Percentiles rank a stretch among this genome's conserved stretches.
Conservation (phyloP, 1,284 basidiomycete genomes). For the Ceratobasidium sp. region DNA sequence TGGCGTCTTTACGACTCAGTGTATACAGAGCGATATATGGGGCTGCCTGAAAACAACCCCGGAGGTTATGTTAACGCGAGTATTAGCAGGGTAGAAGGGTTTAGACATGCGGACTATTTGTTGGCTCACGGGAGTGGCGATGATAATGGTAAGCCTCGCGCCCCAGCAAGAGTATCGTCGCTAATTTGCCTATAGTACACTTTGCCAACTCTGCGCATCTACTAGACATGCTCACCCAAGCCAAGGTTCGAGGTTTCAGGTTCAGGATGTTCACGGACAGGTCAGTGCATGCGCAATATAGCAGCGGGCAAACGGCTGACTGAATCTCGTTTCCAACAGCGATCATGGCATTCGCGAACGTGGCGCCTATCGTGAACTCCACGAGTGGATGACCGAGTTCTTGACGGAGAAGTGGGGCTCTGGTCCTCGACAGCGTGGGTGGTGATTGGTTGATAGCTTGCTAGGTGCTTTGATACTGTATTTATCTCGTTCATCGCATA, state of each 20-base stretch:
- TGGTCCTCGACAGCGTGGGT: slow-evolving; percentile 25
- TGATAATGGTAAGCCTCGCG: slow-evolving; percentile 67
- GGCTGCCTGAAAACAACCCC: slow-evolving; percentile 75
- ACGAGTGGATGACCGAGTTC: slow-evolving; percentile 85
- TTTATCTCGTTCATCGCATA: neutral
- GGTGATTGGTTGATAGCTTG: neutral
- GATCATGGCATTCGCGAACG: slow-evolving; percentile 77
- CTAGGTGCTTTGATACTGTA: neutral
- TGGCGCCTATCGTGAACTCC: slow-evolving; percentile 83
- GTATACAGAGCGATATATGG: slow-evolving; percentile 98
- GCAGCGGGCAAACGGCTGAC: slow-evolving; percentile 34
- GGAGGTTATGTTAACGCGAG: slow-evolving; percentile 85
- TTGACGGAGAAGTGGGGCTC: slow-evolving; percentile 87
- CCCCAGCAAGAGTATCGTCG: neutral
- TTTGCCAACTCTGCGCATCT: slow-evolving; percentile 89
- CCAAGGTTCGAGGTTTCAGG: slow-evolving; percentile 76
- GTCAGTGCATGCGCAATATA: slow-evolving; percentile 53
- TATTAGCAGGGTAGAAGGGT: slow-evolving; percentile 84
- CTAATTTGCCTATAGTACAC: slow-evolving; percentile 62
- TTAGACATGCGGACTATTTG: slow-evolving; percentile 77
- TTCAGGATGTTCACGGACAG: slow-evolving; percentile 98
- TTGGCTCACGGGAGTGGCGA: slow-evolving; percentile 93
- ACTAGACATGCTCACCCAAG: slow-evolving; percentile 87
- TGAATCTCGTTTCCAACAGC: slow-evolving; percentile 52
- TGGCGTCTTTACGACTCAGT: slow-evolving; percentile 88